Conservation (phyloP, 345 rosid genomes). For the Arabis alpina region DNA sequence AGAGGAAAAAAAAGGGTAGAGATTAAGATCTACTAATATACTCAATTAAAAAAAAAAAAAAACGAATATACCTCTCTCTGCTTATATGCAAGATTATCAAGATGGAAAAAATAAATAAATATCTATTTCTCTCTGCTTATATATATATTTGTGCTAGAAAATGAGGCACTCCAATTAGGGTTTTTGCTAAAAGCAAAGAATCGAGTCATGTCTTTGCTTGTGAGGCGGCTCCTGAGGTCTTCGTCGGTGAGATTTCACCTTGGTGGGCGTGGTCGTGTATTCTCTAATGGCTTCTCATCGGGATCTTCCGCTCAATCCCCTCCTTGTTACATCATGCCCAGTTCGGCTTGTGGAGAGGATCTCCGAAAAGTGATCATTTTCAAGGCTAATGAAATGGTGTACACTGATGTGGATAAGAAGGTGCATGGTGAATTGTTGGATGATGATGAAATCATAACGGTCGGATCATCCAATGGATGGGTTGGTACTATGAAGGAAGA, state of each 20-base stretch:
- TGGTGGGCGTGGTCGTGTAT: neutral
- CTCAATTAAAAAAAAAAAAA: too few species aligned
- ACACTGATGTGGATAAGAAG: neutral
- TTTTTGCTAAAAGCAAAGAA: too few species aligned
- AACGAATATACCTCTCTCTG: too few species aligned
- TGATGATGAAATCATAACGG: neutral
- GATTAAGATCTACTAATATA: too few species aligned
- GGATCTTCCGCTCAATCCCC: neutral
- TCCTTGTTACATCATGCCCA: neutral
- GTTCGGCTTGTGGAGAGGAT: neutral
- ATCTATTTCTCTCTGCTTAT: too few species aligned
- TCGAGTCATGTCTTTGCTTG: neutral
- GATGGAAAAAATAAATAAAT: too few species aligned
- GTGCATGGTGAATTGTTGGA: neutral
- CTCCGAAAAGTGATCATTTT: neutral
- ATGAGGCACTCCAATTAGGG: too few species aligned
- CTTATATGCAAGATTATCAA: too few species aligned
- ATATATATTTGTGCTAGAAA: too few species aligned
- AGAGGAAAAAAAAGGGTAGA: too few species aligned
- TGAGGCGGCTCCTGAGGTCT: neutral
- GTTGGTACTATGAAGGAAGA: constrained; percentile 3
- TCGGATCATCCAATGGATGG: constrained; percentile 8
- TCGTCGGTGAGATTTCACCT: neutral
- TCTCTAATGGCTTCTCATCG: constrained; percentile 13
- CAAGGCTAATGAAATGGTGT: neutral